Percentiles rank a stretch among this genome's conserved stretches.
Conservation (phyloP, 1,284 basidiomycete genomes). For the Ceratobasidium sp. region DNA sequence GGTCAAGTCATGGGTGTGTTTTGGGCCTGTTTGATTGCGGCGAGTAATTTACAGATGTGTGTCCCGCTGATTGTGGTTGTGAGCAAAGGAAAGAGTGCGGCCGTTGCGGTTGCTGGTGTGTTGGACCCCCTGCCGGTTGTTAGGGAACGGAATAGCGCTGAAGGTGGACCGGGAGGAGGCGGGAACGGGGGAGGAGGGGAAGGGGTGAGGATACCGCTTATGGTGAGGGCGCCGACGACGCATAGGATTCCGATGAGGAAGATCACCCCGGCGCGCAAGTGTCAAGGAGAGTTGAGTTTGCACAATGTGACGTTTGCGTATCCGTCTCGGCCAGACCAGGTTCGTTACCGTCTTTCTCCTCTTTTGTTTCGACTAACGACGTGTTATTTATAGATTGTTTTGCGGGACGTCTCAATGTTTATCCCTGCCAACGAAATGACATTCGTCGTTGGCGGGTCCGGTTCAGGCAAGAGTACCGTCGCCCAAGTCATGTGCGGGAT, state of each 20-base stretch:
- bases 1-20: conserved; percentile 95
- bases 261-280: conserved; percentile 59
- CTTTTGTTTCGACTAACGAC: conserved; percentile 50
- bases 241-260: conserved; percentile 46
- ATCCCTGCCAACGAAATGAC: conserved; percentile 90
- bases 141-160: neutral
- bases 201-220: conserved; percentile 5
- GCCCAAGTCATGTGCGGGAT: conserved; percentile 85
- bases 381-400: conserved; percentile 57
- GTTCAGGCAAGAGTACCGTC: conserved; percentile 94
- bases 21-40: conserved; percentile 94
- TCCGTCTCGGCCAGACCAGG: conserved; percentile 76
- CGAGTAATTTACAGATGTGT: conserved; percentile 86
- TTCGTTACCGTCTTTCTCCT: conserved; percentile 69
- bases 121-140: conserved; percentile 1
- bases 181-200: neutral
- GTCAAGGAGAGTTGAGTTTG: conserved; percentile 84
- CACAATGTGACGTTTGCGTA: conserved; percentile 86
- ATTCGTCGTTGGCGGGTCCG: conserved; percentile 92
- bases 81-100: conserved; percentile 88
- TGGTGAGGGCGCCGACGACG: conserved; percentile 21
- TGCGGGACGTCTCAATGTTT: conserved; percentile 64
- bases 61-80: conserved; percentile 84
- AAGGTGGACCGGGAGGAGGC: neutral
- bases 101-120: conserved; percentile 23